Evolutionary conservation across 495 filamentous ascomycete genomes (phyloP).

Genomic region (Neurospora africana): DNA sequence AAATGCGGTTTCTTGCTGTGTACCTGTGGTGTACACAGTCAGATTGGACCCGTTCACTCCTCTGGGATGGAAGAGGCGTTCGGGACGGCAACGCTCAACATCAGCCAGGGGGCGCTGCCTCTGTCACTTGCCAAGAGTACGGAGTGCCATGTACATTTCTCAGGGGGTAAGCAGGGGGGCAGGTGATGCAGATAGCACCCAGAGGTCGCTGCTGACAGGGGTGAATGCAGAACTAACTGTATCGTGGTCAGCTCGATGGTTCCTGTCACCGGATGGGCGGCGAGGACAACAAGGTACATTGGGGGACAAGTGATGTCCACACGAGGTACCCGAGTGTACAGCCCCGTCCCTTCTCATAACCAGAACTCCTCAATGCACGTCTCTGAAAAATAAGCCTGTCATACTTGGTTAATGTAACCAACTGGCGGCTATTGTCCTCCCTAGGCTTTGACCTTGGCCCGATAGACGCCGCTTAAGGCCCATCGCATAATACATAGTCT

Average conservation of each 20-base stretch:
- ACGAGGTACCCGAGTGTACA: neutral
- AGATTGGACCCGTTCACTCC: neutral
- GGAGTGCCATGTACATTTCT: neutral
- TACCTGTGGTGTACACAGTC: neutral
- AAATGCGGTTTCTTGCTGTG: neutral
- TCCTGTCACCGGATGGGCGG: neutral
- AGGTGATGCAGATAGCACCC: neutral
- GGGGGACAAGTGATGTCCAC: neutral
- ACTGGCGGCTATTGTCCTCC: neutral
- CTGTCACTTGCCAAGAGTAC: neutral
- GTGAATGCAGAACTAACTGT: neutral
- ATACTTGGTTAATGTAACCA: neutral
- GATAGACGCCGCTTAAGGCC: neutral
- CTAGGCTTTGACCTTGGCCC: neutral
- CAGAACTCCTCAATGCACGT: neutral
- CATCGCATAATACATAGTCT: neutral
- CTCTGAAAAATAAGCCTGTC: neutral
- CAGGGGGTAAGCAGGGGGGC: neutral
- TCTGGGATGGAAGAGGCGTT: neutral
- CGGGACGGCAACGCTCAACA: neutral
- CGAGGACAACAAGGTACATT: neutral
- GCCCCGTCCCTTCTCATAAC: neutral
- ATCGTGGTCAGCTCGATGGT: neutral
- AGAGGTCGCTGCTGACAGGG: neutral
- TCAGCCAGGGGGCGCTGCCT: neutral